These are phyloP conservation scores for Musa troglodytarum DNA, from an alignment of 176 grass and related monocot genomes.

Conservation along the genomic window DNA sequence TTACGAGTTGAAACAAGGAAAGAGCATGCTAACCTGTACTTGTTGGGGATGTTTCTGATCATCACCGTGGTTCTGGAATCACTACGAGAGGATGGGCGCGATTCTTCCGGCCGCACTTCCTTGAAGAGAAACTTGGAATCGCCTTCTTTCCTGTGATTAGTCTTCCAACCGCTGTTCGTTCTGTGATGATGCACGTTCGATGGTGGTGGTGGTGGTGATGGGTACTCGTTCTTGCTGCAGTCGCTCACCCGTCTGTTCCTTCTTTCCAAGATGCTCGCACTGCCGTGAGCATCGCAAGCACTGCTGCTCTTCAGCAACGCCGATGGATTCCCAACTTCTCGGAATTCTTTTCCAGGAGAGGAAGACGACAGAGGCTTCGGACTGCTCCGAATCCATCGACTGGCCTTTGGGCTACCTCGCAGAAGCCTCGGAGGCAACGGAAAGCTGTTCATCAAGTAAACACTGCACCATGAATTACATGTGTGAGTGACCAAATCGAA, in stretches of 20 bases:
- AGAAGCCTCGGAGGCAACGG: constrained; percentile 14
- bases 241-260: constrained; percentile 21
- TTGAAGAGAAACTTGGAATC: constrained; percentile 79
- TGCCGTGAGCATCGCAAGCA: not conserved
- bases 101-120: constrained; percentile 24
- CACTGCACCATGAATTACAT: not conserved
- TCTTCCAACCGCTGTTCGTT: constrained; percentile 23
- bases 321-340: constrained; percentile 2
- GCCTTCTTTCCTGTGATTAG: constrained; percentile 23
- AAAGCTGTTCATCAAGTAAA: not conserved
- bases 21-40: constrained; percentile 58
- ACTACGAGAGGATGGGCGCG: constrained; percentile 1
- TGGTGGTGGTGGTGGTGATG: not conserved
- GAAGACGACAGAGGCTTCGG: constrained; percentile 16
- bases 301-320: constrained; percentile 26
- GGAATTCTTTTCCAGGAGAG: not conserved
- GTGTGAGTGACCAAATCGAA: not conserved
- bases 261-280: constrained; percentile 19
- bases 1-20: too few relatives aligned
- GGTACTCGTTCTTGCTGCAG: constrained; percentile 1
- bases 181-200: constrained; percentile 10
- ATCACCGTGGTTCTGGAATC: constrained; percentile 93
- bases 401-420: not conserved
- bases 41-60: constrained; percentile 99
- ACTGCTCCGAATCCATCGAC: constrained; percentile 16